Evolutionary conservation across 1,139 yeast species (phyloP).

Genomic region (Schizosaccharomyces versatilis): DNA sequence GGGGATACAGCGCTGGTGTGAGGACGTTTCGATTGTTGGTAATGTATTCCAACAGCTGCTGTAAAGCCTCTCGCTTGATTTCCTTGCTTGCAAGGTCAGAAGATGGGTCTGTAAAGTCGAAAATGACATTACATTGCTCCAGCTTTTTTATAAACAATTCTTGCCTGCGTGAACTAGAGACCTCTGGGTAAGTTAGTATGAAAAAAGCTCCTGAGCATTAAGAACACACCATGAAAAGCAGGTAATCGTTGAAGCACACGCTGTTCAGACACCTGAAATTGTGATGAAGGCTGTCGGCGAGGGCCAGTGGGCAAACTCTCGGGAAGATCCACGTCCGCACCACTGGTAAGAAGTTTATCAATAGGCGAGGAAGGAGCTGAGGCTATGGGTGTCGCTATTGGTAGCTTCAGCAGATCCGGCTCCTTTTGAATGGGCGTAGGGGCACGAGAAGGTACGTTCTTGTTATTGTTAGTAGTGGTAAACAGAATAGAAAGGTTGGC

Average conservation of each 20-base stretch:
- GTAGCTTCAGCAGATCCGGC: no score
- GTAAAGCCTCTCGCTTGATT: conserved; percentile 62
- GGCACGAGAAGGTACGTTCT: no score
- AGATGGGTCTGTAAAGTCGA: conserved; percentile 85
- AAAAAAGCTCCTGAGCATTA: not conserved
- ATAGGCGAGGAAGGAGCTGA: conserved; percentile 16
- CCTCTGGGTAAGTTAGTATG: conserved; percentile 27
- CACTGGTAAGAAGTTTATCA: conserved; percentile 17
- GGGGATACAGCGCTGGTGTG: conserved; percentile 76
- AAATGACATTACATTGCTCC: conserved; percentile 83
- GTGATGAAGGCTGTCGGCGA: conserved; percentile 77
- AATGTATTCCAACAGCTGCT: conserved; percentile 73
- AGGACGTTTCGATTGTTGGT: conserved; percentile 61
- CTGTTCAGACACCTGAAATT: conserved; percentile 58
- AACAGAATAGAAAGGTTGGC: no score
- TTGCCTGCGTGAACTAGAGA: conserved; percentile 63
- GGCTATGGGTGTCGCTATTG: no score
- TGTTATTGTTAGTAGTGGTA: no score
- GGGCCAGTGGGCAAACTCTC: conserved; percentile 27
- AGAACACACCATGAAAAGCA: conserved; percentile 32
- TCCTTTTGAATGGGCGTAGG: no score
- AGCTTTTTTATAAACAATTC: conserved; percentile 67
- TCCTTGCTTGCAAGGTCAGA: conserved; percentile 84
- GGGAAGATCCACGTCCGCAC: conserved; percentile 15
- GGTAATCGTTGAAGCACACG: conserved; percentile 68